Base-by-base conservation (phyloP, 2,329 filamentous ascomycete species). In the Neofusicoccum sp. region DNA sequence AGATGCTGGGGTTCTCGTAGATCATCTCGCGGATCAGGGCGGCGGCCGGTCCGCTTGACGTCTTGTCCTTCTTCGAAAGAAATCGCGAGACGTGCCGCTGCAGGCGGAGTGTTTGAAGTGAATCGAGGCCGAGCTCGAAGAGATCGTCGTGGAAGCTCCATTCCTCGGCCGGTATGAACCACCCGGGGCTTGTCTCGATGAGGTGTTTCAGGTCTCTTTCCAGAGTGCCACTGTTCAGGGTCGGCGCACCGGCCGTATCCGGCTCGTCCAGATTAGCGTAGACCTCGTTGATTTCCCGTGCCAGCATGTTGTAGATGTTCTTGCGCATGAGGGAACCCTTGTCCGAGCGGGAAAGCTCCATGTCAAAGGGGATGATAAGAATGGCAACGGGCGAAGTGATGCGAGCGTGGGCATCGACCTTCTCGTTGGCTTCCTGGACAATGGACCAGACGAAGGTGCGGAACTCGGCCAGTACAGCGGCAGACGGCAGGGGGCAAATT, bases 51-150 rank as follows among this genome's bases (percentile, higher is more conserved):
- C 1, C 2, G 20, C 20, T 20, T 20, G 20, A 20, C 20, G 20
- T 20, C 20, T 20, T 20, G 20, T 20, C 20, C 20, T 20, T 20
- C 20, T 20, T 20, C 20, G 20, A 20, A 20, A 20, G 20, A 2
- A 20, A 20, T 20, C 20, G 31, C 33, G 40, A 14, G 33, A 56
- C 7, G 11, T n/a, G 34, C 30, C 51, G 51, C 14, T 26, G 47
- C n/a, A 72, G 49, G 1, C 59, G 64, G 16, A 67, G 62, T 3
- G 78, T 71, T 30, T 77, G 72, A 31, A 79, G 64, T 0, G 77
- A 79, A 63, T 79, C 76, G 30, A 79, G 65, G 0, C 77, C 76
- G 1, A 70, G 65, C 1, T 65, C 65, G 53, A 79, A 78, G 7
- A 45, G 26, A 9, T 45, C 16, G 4, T 45, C 57, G 9, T 58